These are phyloP conservation scores for Solanum ossicruentum DNA, from an alignment of 257 asterid species.

Conservation along the genomic window DNA sequence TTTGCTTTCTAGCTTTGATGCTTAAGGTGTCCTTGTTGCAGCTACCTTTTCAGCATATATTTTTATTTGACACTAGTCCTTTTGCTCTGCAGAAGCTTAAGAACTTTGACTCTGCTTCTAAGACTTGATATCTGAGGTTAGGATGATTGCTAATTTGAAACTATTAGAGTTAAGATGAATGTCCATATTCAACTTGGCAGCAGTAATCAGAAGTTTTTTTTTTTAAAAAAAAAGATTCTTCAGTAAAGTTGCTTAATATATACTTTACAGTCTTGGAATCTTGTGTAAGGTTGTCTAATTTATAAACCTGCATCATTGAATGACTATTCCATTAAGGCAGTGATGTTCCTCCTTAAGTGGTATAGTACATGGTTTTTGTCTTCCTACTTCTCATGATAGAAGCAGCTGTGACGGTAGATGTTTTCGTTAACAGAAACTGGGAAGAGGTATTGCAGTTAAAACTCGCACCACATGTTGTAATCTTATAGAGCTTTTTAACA, in stretches of 20 bases:
- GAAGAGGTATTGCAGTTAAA: constrained; percentile 47
- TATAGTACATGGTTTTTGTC: constrained; percentile 54
- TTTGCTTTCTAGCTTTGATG: background rate
- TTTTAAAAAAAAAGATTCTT: background rate
- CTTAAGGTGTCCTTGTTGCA: background rate
- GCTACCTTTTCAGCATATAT: background rate
- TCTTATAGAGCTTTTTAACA: background rate
- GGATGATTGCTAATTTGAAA: background rate
- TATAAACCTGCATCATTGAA: background rate
- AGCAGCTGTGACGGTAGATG: constrained; percentile 66
- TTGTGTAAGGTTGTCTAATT: background rate
- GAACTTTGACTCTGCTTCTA: background rate
- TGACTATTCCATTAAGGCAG: background rate
- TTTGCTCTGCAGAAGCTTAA: background rate
- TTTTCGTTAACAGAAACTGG: constrained; percentile 70
- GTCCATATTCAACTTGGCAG: background rate
- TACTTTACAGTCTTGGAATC: background rate
- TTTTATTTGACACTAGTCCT: background rate
- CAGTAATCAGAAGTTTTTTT: background rate
- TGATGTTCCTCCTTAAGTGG: constrained; percentile 37
- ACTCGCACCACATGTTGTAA: background rate
- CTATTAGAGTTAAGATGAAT: background rate
- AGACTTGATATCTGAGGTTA: background rate
- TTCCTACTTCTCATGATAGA: constrained; percentile 61
- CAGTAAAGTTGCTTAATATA: background rate